These are phyloP conservation scores for Gracilaria domingensis DNA, from an alignment of 23 red algal species.

Conservation along the genomic window DNA sequence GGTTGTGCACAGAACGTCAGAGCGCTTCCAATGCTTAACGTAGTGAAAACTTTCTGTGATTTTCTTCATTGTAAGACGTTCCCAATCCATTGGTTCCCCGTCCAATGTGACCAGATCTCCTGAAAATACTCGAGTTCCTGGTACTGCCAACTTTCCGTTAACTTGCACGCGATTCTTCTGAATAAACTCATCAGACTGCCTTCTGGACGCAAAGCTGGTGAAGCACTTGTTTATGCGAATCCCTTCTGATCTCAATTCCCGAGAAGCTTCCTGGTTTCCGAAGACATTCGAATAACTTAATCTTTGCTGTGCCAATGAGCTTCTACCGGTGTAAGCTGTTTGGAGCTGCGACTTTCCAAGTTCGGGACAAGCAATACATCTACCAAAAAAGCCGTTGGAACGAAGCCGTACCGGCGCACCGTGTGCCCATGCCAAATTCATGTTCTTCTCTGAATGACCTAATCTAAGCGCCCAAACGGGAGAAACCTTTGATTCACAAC, in stretches of 20 bases:
- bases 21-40: conserved; percentile 63
- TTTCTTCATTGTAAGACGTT: conserved; percentile 46
- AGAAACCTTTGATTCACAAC: background rate
- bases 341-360: background rate
- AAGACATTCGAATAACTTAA: background rate
- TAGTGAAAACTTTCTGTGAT: conserved; percentile 42
- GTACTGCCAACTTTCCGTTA: conserved; percentile 50
- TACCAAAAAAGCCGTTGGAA: background rate
- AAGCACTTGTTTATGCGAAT: conserved; percentile 82
- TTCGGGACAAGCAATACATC: background rate
- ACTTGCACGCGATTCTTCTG: conserved; percentile 48
- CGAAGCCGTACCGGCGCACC: background rate
- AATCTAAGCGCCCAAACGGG: background rate
- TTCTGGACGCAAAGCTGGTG: conserved; percentile 51
- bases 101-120: conserved; percentile 77
- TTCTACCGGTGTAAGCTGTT: background rate
- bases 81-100: conserved; percentile 53
- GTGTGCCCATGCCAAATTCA: background rate
- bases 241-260: conserved; percentile 24
- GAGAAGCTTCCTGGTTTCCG: background rate
- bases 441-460: background rate
- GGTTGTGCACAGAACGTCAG: conserved; percentile 45
- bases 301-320: background rate
- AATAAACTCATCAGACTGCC: conserved; percentile 72
- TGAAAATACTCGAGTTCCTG: conserved; percentile 39